phyloP scores from a whole-genome alignment of 129 eudicot genomes.

The Lactuca sativa region DNA sequence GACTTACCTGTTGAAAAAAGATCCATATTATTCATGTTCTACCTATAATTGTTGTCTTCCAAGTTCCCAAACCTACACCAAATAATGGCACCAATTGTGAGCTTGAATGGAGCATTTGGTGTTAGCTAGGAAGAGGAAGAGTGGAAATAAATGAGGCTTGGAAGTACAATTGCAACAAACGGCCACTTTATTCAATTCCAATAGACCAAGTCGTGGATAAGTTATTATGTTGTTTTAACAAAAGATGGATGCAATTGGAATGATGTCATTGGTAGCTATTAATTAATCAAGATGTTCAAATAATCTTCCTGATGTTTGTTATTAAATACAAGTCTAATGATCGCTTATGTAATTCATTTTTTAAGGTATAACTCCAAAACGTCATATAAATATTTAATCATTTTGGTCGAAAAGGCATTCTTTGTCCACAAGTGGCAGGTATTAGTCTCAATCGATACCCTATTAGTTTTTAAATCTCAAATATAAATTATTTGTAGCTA shows the following conservation, averaged over 20 bases:
- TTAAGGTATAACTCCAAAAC: not conserved
- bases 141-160: not conserved
- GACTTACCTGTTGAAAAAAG: not conserved
- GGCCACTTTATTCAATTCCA: not conserved
- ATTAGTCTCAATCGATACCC: constrained; percentile 13
- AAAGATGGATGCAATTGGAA: not conserved
- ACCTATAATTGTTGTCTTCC: constrained; percentile 1
- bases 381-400: constrained; percentile 10
- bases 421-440: constrained; percentile 17
- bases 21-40: not conserved
- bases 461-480: not conserved
- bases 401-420: constrained; percentile 6
- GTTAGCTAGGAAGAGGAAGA: not conserved
- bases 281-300: not conserved
- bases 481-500: not conserved
- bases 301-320: not conserved
- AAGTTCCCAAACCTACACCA: not conserved
- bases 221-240: not conserved
- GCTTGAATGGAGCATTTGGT: not conserved
- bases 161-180: not conserved
- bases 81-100: not conserved
- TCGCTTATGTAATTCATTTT: not conserved
- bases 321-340: not conserved
- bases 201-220: not conserved
- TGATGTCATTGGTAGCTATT: not conserved